These are phyloP conservation scores for Pythium coloratum DNA, from an alignment of 352 stramenopile species.

Conservation along the genomic window DNA sequence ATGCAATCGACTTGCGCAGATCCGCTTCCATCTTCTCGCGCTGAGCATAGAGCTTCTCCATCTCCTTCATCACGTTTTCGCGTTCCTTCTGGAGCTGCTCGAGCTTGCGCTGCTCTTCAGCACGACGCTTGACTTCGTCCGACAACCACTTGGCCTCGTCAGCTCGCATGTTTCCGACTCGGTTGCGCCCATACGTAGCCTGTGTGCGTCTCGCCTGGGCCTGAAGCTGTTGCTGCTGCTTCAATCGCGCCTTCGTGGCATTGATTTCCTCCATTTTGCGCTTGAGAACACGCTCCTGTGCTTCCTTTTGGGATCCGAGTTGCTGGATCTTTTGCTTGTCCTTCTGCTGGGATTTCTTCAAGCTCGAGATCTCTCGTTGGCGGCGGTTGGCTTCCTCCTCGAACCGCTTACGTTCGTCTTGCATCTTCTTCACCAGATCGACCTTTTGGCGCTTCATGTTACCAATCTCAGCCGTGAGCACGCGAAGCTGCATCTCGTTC, in stretches of 20 bases:
- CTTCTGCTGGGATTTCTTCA: slow-evolving; percentile 80
- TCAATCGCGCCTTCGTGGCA: slow-evolving; percentile 74
- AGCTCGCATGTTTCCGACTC: slow-evolving; percentile 15
- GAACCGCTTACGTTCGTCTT: slow-evolving; percentile 81
- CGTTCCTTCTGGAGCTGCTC: slow-evolving; percentile 82
- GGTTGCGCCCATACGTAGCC: slow-evolving; percentile 47
- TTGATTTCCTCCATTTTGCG: slow-evolving; percentile 88
- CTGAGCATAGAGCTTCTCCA: slow-evolving; percentile 78
- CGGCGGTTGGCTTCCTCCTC: slow-evolving; percentile 81
- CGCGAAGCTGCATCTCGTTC: slow-evolving; percentile 81
- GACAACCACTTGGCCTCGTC: slow-evolving; percentile 80
- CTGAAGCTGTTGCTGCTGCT: slow-evolving; percentile 80
- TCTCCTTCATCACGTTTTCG: slow-evolving; percentile 74
- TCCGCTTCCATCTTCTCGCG: slow-evolving; percentile 72
- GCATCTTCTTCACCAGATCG: slow-evolving; percentile 88
- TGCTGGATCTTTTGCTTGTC: slow-evolving; percentile 86
- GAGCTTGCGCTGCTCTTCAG: slow-evolving; percentile 82
- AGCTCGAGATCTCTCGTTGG: slow-evolving; percentile 70
- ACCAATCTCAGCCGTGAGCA: slow-evolving; percentile 76
- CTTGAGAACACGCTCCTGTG: slow-evolving; percentile 84
- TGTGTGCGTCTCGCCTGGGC: slow-evolving; percentile 73
- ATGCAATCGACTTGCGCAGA: slow-evolving; percentile 58
- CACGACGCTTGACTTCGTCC: slow-evolving; percentile 79
- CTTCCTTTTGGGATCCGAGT: slow-evolving; percentile 79
- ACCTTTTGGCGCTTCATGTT: slow-evolving; percentile 90